A percentile compares a stretch with the other conserved stretches of the same genome.
Evolutionary conservation across 352 stramenopile species (phyloP).

Genomic region (Pythium monospermum): DNA sequence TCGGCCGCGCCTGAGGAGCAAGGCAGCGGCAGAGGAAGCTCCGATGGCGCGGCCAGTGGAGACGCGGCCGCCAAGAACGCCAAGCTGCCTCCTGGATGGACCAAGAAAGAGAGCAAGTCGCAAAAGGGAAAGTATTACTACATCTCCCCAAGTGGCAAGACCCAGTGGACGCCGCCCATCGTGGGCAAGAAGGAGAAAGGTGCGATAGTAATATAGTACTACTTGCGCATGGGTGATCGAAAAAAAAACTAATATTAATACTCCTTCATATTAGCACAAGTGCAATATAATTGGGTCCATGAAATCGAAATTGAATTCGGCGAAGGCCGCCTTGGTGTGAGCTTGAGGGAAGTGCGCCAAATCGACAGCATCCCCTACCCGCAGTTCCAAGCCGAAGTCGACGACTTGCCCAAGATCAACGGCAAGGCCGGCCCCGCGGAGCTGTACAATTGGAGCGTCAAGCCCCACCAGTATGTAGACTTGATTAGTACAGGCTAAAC

Average conservation of each 20-base stretch:
- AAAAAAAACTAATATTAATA: too few relatives aligned
- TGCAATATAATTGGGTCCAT: constrained; percentile 74
- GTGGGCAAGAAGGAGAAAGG: constrained; percentile 23
- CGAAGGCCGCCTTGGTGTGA: constrained; percentile 75
- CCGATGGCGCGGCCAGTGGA: constrained; percentile 5
- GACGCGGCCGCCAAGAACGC: constrained; percentile 19
- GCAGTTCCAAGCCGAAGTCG: constrained; percentile 86
- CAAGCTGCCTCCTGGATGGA: constrained; percentile 71
- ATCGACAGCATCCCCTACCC: constrained; percentile 73
- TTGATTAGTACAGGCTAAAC: neutral
- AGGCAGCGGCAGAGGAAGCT: neutral
- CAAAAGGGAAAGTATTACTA: constrained; percentile 85
- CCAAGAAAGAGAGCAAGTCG: constrained; percentile 78
- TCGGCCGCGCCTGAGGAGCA: neutral
- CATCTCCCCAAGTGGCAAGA: constrained; percentile 77
- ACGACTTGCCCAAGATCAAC: constrained; percentile 84
- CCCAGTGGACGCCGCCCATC: constrained; percentile 66
- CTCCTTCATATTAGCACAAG: constrained; percentile 23
- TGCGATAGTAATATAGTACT: too few relatives aligned
- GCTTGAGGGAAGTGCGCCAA: constrained; percentile 68
- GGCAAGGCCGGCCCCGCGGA: constrained; percentile 79
- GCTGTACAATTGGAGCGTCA: constrained; percentile 88
- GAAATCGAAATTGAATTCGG: constrained; percentile 86
- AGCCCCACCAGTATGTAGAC: constrained; percentile 49
- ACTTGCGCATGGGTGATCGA: too few relatives aligned